Evolutionary conservation across 2,329 filamentous ascomycete species (phyloP).

Genomic region (Claviceps sp.): DNA sequence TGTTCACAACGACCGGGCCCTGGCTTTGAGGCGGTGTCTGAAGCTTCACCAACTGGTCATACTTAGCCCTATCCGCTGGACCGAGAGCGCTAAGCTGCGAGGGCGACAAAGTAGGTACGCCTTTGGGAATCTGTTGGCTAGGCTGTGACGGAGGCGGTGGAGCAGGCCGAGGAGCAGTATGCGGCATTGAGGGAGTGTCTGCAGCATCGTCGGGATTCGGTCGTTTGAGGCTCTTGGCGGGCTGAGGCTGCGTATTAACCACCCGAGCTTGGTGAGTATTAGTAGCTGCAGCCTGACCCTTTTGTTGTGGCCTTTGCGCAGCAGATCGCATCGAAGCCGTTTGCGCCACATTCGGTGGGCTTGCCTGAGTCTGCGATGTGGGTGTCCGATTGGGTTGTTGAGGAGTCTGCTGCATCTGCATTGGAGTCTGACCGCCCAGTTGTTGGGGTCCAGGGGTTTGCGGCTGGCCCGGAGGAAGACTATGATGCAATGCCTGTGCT

Average conservation of each 20-base stretch:
- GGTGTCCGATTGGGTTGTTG: constrained; percentile 30
- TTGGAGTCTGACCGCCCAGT: constrained; percentile 7
- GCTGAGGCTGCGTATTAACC: constrained; percentile 11
- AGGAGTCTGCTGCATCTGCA: constrained; percentile 32
- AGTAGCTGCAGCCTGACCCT: constrained; percentile 9
- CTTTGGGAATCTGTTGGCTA: constrained; percentile 12
- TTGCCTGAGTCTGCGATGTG: constrained; percentile 25
- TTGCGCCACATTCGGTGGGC: constrained; percentile 31
- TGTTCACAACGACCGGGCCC: constrained; percentile 5
- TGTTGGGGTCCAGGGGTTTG: constrained; percentile 10
- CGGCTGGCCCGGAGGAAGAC: constrained; percentile 10
- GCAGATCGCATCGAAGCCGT: constrained; percentile 17
- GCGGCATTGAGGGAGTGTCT: constrained; percentile 15
- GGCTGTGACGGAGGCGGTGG: constrained; percentile 14
- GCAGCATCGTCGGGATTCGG: constrained; percentile 31
- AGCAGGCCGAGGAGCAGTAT: constrained; percentile 11
- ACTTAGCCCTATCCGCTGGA: constrained; percentile 31
- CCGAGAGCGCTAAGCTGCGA: constrained; percentile 26
- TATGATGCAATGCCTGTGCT: constrained; percentile 10
- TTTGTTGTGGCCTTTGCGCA: constrained; percentile 17
- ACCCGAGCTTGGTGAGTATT: constrained; percentile 10
- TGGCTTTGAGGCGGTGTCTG: constrained; percentile 15
- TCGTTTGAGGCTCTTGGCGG: constrained; percentile 35
- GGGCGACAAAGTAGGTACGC: constrained; percentile 13
- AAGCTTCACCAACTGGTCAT: constrained; percentile 24